phyloP scores from a whole-genome alignment of 139 green algal genomes.

The Coelastrella sp. region DNA sequence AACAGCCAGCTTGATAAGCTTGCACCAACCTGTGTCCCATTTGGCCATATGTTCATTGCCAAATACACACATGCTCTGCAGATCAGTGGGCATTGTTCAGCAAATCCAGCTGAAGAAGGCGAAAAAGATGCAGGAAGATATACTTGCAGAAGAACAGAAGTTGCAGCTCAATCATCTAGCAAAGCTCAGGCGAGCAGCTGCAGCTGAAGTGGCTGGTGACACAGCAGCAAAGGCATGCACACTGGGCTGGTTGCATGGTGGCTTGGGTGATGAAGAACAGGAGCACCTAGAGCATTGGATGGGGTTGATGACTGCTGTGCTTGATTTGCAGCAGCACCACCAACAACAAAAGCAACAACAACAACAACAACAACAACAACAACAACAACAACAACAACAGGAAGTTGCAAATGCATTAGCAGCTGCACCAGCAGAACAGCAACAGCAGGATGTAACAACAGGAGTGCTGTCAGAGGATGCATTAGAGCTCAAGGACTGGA shows the following conservation, averaged over 20 bases:
- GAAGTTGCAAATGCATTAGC: not conserved
- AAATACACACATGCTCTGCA: too few species aligned
- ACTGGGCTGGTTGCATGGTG: slow-evolving; percentile 12
- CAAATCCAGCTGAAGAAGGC: slow-evolving; percentile 40
- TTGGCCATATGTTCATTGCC: too few species aligned
- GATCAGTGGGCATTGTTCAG: slow-evolving; percentile 44
- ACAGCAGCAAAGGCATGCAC: slow-evolving; percentile 7
- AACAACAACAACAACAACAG: not conserved
- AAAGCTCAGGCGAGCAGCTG: slow-evolving; percentile 35
- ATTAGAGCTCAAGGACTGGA: slow-evolving; percentile 12
- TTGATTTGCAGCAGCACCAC: slow-evolving; percentile 14
- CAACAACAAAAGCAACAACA: not conserved
- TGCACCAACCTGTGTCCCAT: too few species aligned
- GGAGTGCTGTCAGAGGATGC: not conserved
- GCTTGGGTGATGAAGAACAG: not conserved
- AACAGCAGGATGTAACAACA: not conserved
- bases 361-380: not conserved
- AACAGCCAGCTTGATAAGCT: too few species aligned
- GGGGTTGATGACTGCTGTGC: not conserved
- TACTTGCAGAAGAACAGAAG: slow-evolving; percentile 15
- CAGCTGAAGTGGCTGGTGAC: slow-evolving; percentile 25
- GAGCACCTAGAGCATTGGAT: slow-evolving; percentile 28
- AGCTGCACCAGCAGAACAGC: not conserved
- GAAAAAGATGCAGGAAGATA: slow-evolving; percentile 45
- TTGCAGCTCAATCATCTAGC: slow-evolving; percentile 31